Percentiles rank a stretch among this genome's conserved stretches.
Conservation (phyloP, 1,284 basidiomycete species). For the Chondrostereum purpureum region DNA sequence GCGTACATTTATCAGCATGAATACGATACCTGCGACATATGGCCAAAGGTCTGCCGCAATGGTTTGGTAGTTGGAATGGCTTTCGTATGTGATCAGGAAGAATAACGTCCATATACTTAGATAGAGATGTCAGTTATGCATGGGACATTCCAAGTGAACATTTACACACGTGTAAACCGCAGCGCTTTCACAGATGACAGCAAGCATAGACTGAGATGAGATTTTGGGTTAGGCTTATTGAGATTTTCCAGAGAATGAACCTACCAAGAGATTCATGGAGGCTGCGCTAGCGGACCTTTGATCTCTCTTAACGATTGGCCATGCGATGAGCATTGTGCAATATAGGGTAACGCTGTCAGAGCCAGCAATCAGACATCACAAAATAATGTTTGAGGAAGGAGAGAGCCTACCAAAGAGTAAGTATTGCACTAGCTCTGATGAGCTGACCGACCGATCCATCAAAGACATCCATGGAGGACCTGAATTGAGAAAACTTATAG, state of each 20-base stretch:
- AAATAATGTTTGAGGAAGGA: too few species aligned
- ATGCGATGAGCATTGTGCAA: background rate
- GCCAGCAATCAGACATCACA: background rate
- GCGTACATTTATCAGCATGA: conserved; percentile 12
- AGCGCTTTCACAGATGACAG: background rate
- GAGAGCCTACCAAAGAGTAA: conserved; percentile 1
- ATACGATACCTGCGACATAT: conserved; percentile 7
- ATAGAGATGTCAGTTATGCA: too few species aligned
- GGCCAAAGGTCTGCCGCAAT: conserved; percentile 2
- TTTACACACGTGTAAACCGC: conserved; percentile 1
- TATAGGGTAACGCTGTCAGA: background rate
- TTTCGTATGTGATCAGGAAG: conserved; percentile 7
- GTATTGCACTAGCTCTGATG: conserved; percentile 8
- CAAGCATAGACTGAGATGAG: background rate
- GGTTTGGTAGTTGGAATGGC: conserved; percentile 4
- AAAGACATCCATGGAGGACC: conserved; percentile 4
- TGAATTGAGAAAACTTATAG: conserved; percentile 7
- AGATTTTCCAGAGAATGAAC: background rate
- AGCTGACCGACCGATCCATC: conserved; percentile 1
- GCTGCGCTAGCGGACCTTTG: background rate
- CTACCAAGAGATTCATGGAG: background rate
- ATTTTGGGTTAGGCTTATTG: background rate
- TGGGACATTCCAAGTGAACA: too few species aligned
- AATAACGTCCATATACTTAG: conserved; percentile 7
- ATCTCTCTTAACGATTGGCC: background rate